A percentile compares a stretch with the other conserved stretches of the same genome.
These are phyloP conservation scores for Thalassiosira hispida DNA, from an alignment of 352 stramenopile species.

Conservation along the genomic window DNA sequence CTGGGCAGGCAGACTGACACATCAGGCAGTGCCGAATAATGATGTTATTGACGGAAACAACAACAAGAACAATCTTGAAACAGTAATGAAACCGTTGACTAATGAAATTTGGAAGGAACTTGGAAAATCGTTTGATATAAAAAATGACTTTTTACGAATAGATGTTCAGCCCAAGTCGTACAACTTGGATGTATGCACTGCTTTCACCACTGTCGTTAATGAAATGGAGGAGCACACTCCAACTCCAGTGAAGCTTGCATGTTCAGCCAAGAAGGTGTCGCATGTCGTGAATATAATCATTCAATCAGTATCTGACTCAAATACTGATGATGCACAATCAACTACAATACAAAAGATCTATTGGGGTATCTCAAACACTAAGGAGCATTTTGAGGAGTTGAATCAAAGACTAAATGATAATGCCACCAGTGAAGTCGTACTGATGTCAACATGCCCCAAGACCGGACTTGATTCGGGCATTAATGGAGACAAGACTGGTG, in stretches of 20 bases:
- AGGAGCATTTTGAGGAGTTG: constrained; percentile 49
- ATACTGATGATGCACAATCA: constrained; percentile 8
- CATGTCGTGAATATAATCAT: constrained; percentile 47
- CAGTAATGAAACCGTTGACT: constrained; percentile 14
- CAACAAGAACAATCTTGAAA: neutral
- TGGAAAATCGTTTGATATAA: constrained; percentile 20
- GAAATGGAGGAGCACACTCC: neutral
- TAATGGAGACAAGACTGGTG: constrained; percentile 12
- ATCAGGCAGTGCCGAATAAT: constrained; percentile 20
- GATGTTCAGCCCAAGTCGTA: constrained; percentile 52
- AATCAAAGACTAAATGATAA: constrained; percentile 62
- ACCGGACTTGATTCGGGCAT: constrained; percentile 36
- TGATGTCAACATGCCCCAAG: constrained; percentile 36
- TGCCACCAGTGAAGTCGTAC: constrained; percentile 52
- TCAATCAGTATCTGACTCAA: constrained; percentile 8
- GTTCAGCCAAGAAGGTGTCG: constrained; percentile 46
- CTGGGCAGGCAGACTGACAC: constrained; percentile 53
- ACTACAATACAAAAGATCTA: constrained; percentile 18
- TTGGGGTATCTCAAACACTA: constrained; percentile 38
- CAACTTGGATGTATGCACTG: constrained; percentile 41
- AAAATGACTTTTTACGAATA: constrained; percentile 45
- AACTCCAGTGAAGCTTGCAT: constrained; percentile 47
- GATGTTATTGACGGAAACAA: constrained; percentile 12
- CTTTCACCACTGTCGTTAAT: neutral
- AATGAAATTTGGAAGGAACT: constrained; percentile 43